Base-by-base conservation (phyloP, 495 filamentous ascomycete species). In the Patellaria atrata region DNA sequence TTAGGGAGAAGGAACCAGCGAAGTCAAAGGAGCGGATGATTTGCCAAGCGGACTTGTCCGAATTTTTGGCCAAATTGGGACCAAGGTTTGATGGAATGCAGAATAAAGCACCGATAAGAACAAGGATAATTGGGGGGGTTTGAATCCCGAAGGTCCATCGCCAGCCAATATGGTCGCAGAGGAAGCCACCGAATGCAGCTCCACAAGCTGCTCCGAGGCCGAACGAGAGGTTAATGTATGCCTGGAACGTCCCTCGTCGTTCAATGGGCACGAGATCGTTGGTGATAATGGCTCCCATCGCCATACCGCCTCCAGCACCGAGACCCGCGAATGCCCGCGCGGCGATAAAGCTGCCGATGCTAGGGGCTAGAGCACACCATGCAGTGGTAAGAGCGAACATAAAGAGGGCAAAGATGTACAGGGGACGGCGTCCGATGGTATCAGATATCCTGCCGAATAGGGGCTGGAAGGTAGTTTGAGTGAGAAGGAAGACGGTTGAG, bases 241-340 rank as follows among this genome's bases (percentile, higher is more conserved):
- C 76, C 46, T 89, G 82, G 40, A 77, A 89, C 6, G 66, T 59
- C 0, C 77, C 79, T 8, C 81, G 73, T 31, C 68, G 73, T 59
- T 83, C 75, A 36, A 89, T 70, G 3, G 71, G 78, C 22, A 86
- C 74, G 22, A 84, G 52, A 56, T 86, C 81, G 47, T 73, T 78
- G 7, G 73, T 68, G 4, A 85, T 67, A 35, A 87, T 82, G 29
- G 70, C 70, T 0, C 55, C 55, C 62, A 85, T 69, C 5, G 76
- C 68, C 49, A 81, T 66, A 43, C 80, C 70, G 8, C 79, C 77
- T 1, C 79, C 80, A 3, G 77, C 80, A 8, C 77, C 80, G 5
- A 85, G 52, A 11, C 80, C 81, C 41, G 78, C 83, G 4, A 82
- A 58, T 0, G 79, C 79, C 18, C 81, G 56, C 4, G 79, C 81